Evolutionary conservation across 768 basidiomycete genomes (phyloP).

Genomic region (Hygrocybe punicea): DNA sequence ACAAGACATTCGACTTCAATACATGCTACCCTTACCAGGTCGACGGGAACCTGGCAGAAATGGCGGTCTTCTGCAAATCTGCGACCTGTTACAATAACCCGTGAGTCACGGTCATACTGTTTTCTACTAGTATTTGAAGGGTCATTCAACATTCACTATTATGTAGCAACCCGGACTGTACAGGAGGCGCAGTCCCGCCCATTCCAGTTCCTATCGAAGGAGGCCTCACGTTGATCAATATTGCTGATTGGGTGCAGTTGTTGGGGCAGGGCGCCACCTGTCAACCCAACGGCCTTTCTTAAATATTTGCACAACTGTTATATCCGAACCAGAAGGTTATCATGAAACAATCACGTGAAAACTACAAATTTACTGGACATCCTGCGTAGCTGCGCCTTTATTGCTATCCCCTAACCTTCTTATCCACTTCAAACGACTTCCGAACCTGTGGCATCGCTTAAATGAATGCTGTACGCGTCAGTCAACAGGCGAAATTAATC

Average conservation of each 20-base stretch:
- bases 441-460: slow-evolving; percentile 40
- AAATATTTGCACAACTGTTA: no score
- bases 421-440: slow-evolving; percentile 48
- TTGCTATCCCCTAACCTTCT: slow-evolving; percentile 16
- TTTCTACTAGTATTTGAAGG: no score
- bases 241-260: slow-evolving; percentile 1
- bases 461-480: not conserved
- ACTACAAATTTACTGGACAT: no score
- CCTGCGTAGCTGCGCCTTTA: not conserved
- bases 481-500: not conserved
- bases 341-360: not conserved
- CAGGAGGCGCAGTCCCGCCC: slow-evolving; percentile 26
- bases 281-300: not conserved
- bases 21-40: slow-evolving; percentile 17
- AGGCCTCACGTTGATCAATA: slow-evolving; percentile 17
- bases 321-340: not conserved
- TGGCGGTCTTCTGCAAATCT: slow-evolving; percentile 23
- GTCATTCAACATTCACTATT: not conserved
- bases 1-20: slow-evolving; percentile 6
- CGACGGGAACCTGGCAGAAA: slow-evolving; percentile 9
- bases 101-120: no score
- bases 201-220: slow-evolving; percentile 17
- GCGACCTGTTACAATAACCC: slow-evolving; percentile 22
- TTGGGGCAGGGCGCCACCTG: slow-evolving; percentile 1
- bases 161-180: slow-evolving; percentile 26